Conservation (phyloP, 2,329 filamentous ascomycete genomes). For the Aspergillus pseudoglaucus region DNA sequence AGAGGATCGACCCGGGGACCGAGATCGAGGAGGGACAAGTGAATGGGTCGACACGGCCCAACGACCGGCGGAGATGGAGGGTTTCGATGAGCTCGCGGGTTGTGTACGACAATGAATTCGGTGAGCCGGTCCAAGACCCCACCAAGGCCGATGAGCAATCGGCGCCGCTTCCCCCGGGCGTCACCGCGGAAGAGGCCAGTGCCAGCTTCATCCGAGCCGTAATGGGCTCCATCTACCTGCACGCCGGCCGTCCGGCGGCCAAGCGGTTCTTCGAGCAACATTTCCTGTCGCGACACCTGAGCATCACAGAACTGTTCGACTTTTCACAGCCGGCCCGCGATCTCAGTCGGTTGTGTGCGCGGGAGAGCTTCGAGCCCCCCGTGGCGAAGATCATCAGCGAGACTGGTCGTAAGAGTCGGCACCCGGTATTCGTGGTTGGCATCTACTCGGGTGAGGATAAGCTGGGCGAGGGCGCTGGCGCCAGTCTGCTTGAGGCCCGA, state of each 20-base stretch:
- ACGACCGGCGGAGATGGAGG: slow-evolving; percentile 54
- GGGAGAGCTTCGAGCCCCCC: slow-evolving; percentile 83
- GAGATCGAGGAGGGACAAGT: slow-evolving; percentile 33
- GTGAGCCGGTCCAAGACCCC: slow-evolving; percentile 47
- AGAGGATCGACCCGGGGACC: slow-evolving; percentile 41
- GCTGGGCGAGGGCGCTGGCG: slow-evolving; percentile 80
- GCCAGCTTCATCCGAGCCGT: slow-evolving; percentile 76
- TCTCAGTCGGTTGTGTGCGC: slow-evolving; percentile 70
- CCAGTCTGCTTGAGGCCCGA: slow-evolving; percentile 70
- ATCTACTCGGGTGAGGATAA: slow-evolving; percentile 89
- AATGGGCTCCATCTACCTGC: slow-evolving; percentile 76
- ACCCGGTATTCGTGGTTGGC: slow-evolving; percentile 87
- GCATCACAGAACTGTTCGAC: slow-evolving; percentile 70
- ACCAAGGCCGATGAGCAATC: neutral
- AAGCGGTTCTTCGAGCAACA: slow-evolving; percentile 80
- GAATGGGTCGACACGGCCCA: slow-evolving; percentile 37
- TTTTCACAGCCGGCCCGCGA: slow-evolving; percentile 82
- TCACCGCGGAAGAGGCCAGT: slow-evolving; percentile 55
- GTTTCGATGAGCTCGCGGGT: slow-evolving; percentile 70
- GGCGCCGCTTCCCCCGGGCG: slow-evolving; percentile 26
- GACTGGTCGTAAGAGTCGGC: slow-evolving; percentile 76
- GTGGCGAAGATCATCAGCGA: slow-evolving; percentile 83
- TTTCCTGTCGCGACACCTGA: slow-evolving; percentile 71
- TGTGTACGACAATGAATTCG: slow-evolving; percentile 78
- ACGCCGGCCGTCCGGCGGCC: slow-evolving; percentile 70